Conservation (phyloP, 1,284 basidiomycete species). For the Microbotryum violaceum region DNA sequence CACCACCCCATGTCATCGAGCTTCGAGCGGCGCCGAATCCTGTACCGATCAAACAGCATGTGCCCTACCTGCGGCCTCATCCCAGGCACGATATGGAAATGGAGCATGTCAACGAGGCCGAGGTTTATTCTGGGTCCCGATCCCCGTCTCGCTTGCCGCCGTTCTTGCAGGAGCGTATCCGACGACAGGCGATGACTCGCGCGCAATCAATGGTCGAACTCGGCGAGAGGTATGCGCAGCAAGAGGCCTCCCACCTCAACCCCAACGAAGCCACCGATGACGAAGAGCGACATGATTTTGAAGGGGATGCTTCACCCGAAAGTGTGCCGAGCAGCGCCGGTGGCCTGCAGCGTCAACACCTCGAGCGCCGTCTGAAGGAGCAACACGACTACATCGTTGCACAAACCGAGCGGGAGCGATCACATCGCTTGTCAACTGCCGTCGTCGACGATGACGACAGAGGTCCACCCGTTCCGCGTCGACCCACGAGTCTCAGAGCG, state of each 20-base stretch:
- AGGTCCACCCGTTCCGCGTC: no score
- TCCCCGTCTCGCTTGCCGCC: conserved; percentile 20
- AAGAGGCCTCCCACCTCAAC: not conserved
- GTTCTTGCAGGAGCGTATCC: conserved; percentile 21
- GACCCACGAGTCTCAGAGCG: no score
- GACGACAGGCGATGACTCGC: conserved; percentile 3
- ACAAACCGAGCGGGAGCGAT: no score
- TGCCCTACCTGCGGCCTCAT: not conserved
- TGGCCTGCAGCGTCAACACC: conserved; percentile 19
- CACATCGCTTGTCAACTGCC: no score
- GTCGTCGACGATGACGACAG: no score
- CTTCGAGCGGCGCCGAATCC: conserved; percentile 7
- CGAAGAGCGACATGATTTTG: not conserved
- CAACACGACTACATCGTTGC: conserved; percentile 1
- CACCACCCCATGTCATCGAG: not conserved
- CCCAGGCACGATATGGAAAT: not conserved
- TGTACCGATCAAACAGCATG: conserved; percentile 4
- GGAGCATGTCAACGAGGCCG: not conserved
- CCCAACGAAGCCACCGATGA: not conserved
- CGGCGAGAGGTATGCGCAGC: conserved; percentile 2
- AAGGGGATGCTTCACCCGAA: conserved; percentile 3
- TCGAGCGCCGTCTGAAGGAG: conserved; percentile 15
- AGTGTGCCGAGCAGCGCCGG: conserved; percentile 24
- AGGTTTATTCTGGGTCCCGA: not conserved
- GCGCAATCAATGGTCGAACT: conserved; percentile 30